phyloP scores from a whole-genome alignment of 768 basidiomycete species.

The Agaricus sinodeliciosus region DNA sequence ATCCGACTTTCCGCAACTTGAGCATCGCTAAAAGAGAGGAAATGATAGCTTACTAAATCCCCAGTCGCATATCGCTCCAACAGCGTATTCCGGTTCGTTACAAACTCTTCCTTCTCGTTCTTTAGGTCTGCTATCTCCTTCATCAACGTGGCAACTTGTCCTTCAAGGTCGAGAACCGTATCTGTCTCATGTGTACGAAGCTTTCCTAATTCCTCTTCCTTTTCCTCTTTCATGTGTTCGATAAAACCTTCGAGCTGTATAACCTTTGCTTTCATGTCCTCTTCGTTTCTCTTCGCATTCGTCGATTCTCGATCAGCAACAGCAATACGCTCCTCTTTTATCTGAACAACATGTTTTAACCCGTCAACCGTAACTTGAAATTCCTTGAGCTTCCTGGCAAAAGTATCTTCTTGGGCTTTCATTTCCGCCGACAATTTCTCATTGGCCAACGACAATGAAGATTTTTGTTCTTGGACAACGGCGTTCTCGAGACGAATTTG shows the following conservation, averaged over 20 bases:
- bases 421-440: slow-evolving; percentile 23
- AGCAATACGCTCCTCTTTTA: slow-evolving; percentile 17
- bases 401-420: slow-evolving; percentile 11
- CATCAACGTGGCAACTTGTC: slow-evolving; percentile 14
- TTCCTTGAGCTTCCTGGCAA: background rate
- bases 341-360: background rate
- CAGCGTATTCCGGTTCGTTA: slow-evolving; percentile 21
- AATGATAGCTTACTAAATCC: slow-evolving; percentile 32
- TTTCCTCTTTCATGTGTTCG: background rate
- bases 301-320: slow-evolving; percentile 11
- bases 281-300: slow-evolving; percentile 8
- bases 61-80: slow-evolving; percentile 36
- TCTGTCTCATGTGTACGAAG: background rate
- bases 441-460: slow-evolving; percentile 18
- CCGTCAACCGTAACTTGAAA: background rate
- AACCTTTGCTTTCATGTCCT: slow-evolving; percentile 12
- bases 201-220: background rate
- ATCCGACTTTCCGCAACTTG: slow-evolving; percentile 28
- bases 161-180: slow-evolving; percentile 14
- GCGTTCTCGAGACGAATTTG: slow-evolving; percentile 32
- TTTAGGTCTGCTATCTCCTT: slow-evolving; percentile 18
- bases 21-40: background rate
- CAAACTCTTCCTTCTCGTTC: slow-evolving; percentile 20
- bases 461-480: slow-evolving; percentile 34
- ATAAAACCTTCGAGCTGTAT: slow-evolving; percentile 12